These are phyloP conservation scores for Penicillium verrucosum DNA, from an alignment of 2,329 filamentous ascomycete species.

Conservation along the genomic window DNA sequence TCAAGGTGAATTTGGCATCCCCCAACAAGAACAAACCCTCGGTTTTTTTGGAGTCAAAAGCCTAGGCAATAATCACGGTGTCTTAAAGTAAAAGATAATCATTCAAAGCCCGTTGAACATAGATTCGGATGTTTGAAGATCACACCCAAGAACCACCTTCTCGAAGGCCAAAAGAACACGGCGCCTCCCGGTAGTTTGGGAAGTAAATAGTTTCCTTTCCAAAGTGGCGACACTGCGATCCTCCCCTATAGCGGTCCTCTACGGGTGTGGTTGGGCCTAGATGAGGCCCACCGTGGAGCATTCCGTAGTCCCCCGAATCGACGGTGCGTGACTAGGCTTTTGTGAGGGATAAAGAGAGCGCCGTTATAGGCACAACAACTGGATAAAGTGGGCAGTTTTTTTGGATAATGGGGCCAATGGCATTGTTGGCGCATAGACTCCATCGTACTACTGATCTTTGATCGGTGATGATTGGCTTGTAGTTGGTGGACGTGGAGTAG, in stretches of 20 bases:
- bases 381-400: constrained; percentile 1
- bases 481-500: background rate
- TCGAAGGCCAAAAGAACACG: constrained; percentile 21
- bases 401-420: constrained; percentile 9
- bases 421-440: constrained; percentile 14
- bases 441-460: constrained; percentile 17
- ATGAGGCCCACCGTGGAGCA: constrained; percentile 23
- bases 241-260: constrained; percentile 6
- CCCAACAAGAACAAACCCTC: background rate
- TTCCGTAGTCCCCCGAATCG: constrained; percentile 23
- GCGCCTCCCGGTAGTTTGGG: constrained; percentile 18
- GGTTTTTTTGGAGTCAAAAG: background rate
- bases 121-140: background rate
- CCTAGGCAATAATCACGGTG: background rate
- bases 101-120: background rate
- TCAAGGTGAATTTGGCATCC: background rate
- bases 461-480: background rate
- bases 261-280: constrained; percentile 19
- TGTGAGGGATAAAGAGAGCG: background rate
- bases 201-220: constrained; percentile 17
- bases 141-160: constrained; percentile 15
- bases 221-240: constrained; percentile 14
- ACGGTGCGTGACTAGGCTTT: constrained; percentile 11
- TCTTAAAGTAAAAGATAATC: background rate
- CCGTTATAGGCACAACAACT: background rate